These are phyloP conservation scores for Botrytis tulipae DNA, from an alignment of 2,329 filamentous ascomycete species.

Conservation along the genomic window DNA sequence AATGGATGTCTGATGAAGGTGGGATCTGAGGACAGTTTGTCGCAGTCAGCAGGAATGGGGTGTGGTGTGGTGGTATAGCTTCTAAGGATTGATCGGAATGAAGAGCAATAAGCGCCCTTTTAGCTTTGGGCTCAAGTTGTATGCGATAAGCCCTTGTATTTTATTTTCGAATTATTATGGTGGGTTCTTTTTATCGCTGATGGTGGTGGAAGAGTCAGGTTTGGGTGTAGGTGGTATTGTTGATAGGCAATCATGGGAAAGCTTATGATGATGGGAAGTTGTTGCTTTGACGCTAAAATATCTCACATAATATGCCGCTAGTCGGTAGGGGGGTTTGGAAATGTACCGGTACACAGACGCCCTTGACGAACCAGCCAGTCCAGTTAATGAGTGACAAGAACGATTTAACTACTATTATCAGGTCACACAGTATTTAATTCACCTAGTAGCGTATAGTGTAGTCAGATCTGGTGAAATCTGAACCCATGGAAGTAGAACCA, in stretches of 20 bases:
- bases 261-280: slow-evolving; percentile 18
- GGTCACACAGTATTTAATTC: background rate
- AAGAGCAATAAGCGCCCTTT: background rate
- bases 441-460: background rate
- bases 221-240: background rate
- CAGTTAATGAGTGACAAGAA: background rate
- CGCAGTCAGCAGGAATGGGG: slow-evolving; percentile 17
- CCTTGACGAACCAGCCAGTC: background rate
- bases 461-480: background rate
- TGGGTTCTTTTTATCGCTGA: slow-evolving; percentile 5
- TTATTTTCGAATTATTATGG: background rate
- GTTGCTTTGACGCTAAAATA: slow-evolving; percentile 16
- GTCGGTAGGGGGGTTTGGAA: slow-evolving; percentile 4
- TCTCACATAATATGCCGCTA: slow-evolving; percentile 18
- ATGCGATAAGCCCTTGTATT: slow-evolving; percentile 4
- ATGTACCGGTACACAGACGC: slow-evolving; percentile 6
- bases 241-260: slow-evolving; percentile 20
- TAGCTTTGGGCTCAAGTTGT: background rate
- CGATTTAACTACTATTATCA: background rate
- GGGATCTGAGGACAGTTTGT: slow-evolving; percentile 26
- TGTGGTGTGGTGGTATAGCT: slow-evolving; percentile 18
- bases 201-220: slow-evolving; percentile 14
- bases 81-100: slow-evolving; percentile 11
- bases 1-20: slow-evolving; percentile 24
- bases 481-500: background rate